A percentile compares a stretch with the other conserved stretches of the same genome.
phyloP scores from a whole-genome alignment of 2,329 filamentous ascomycete species.

The Pseudogymnoascus sp. region DNA sequence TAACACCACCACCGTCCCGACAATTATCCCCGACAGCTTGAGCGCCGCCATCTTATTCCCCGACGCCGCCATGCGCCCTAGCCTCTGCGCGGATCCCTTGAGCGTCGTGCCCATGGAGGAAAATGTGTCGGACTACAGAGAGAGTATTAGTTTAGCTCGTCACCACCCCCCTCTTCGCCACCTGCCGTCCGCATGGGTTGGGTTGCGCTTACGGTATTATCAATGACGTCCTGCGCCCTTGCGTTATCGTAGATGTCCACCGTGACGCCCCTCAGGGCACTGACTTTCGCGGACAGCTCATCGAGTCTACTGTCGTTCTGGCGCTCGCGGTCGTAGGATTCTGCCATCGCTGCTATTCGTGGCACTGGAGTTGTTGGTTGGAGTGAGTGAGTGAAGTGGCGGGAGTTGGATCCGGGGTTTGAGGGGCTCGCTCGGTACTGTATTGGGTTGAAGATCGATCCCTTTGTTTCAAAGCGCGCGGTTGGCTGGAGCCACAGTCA shows the following conservation, averaged over 20 bases:
- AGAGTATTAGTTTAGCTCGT: constrained; percentile 11
- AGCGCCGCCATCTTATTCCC: constrained; percentile 88
- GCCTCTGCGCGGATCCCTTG: constrained; percentile 71
- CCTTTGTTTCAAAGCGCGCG: constrained; percentile 7
- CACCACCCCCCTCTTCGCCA: not conserved
- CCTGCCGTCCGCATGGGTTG: not conserved
- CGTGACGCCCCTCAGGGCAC: constrained; percentile 84
- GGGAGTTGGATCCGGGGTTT: not conserved
- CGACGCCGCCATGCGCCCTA: constrained; percentile 82
- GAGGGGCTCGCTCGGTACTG: not conserved
- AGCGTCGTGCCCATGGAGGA: constrained; percentile 75
- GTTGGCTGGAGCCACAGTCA: constrained; percentile 5
- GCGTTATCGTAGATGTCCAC: constrained; percentile 98
- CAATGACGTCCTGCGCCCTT: constrained; percentile 76
- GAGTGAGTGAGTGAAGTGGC: not conserved
- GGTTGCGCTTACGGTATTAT: constrained; percentile 60
- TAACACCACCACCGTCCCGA: constrained; percentile 62
- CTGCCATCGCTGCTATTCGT: constrained; percentile 48
- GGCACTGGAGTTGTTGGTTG: not conserved
- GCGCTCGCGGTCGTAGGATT: constrained; percentile 70
- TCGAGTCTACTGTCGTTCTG: constrained; percentile 95
- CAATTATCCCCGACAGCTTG: constrained; percentile 77
- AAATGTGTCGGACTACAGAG: constrained; percentile 71
- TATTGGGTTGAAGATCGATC: not conserved
- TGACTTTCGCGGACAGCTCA: constrained; percentile 84